Evolutionary conservation across 129 eudicot species (phyloP).

Genomic region (Cynara cardunculus): DNA sequence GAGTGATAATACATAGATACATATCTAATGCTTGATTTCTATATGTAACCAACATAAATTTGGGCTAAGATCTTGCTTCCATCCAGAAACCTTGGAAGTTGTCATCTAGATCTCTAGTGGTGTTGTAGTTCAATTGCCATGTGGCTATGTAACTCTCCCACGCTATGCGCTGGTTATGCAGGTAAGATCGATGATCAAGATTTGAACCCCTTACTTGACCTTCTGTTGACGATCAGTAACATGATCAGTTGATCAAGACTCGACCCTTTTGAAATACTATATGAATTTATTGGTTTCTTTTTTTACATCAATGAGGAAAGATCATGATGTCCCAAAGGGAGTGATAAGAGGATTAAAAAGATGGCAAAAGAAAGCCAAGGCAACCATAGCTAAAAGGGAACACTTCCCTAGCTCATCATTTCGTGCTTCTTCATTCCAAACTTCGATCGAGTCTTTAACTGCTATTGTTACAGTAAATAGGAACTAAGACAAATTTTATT

Average conservation of each 20-base stretch:
- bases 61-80: conserved; percentile 57
- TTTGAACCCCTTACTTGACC: not conserved
- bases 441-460: conserved; percentile 14
- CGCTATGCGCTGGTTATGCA: conserved; percentile 59
- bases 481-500: not conserved
- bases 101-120: conserved; percentile 40
- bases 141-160: conserved; percentile 66
- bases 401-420: not conserved
- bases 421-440: conserved; percentile 24
- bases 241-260: not conserved
- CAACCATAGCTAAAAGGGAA: conserved; percentile 33
- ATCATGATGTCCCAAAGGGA: conserved; percentile 39
- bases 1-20: too few relatives aligned
- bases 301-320: conserved; percentile 39
- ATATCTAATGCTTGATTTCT: not conserved
- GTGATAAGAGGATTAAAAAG: conserved; percentile 39
- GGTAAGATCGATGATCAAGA: conserved; percentile 22
- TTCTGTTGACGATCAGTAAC: too few relatives aligned
- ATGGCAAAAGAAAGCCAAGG: conserved; percentile 51
- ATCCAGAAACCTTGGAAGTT: conserved; percentile 39
- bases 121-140: conserved; percentile 44
- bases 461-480: not conserved
- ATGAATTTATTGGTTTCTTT: not conserved
- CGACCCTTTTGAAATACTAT: not conserved
- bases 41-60: conserved; percentile 42